A percentile compares a stretch with the other conserved stretches of the same genome.
These are phyloP conservation scores for Beta macrorhiza DNA, from an alignment of 179 eudicot genomes.

Conservation along the genomic window DNA sequence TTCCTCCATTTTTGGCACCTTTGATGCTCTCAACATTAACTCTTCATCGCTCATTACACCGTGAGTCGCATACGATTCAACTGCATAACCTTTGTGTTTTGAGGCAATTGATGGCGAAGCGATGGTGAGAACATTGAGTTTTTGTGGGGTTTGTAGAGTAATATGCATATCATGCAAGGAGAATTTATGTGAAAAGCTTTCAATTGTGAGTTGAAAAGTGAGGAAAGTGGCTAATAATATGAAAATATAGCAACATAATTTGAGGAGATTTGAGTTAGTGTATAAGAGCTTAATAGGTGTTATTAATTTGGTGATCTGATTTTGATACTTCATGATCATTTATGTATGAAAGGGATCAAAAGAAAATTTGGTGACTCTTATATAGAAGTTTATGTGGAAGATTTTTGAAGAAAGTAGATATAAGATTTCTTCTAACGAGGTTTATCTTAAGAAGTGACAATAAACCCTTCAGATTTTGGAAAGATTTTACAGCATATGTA, in stretches of 20 bases:
- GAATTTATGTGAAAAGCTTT: conserved; percentile 31
- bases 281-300: conserved; percentile 26
- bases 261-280: conserved; percentile 28
- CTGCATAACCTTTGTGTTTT: not conserved
- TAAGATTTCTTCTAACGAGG: not conserved
- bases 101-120: not conserved
- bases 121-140: not conserved
- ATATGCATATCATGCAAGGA: conserved; percentile 1
- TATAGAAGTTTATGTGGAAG: not conserved
- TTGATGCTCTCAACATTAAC: conserved; percentile 27
- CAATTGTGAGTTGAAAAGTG: conserved; percentile 37
- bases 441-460: too few species aligned
- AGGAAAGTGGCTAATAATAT: conserved; percentile 36
- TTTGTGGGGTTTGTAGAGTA: conserved; percentile 15
- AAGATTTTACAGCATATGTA: not conserved
- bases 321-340: conserved; percentile 5
- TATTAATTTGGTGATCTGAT: not conserved
- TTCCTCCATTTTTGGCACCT: conserved; percentile 3
- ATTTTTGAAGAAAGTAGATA: not conserved
- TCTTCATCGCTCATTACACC: conserved; percentile 29
- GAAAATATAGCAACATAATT: conserved; percentile 32
- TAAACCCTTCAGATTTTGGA: not conserved
- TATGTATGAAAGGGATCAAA: not conserved
- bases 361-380: not conserved
- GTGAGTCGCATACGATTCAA: not conserved